Evolutionary conservation across 495 filamentous ascomycete species (phyloP).

Genomic region (Daldinia vernicosa): DNA sequence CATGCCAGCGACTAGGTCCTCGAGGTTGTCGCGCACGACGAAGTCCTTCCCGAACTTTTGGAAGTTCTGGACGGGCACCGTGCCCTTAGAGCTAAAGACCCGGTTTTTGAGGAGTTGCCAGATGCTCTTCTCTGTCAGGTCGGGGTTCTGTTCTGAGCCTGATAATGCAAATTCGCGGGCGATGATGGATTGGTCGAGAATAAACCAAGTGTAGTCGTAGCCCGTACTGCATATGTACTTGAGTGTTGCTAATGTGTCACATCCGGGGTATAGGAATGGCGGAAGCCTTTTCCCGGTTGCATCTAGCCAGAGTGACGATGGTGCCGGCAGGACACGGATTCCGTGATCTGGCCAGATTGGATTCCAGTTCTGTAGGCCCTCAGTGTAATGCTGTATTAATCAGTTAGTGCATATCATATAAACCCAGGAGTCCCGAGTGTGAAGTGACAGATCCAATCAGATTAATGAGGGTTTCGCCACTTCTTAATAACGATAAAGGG

Average conservation of each 20-base stretch:
- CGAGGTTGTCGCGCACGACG: conserved; percentile 56
- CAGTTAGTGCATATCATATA: background rate
- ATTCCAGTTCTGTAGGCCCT: conserved; percentile 62
- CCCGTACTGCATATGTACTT: conserved; percentile 62
- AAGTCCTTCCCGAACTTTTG: conserved; percentile 61
- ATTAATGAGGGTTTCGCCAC: too few relatives aligned
- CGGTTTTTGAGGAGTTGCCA: conserved; percentile 56
- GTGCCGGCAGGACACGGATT: conserved; percentile 60
- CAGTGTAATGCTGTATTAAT: conserved; percentile 56
- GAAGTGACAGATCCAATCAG: too few relatives aligned
- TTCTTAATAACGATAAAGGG: background rate
- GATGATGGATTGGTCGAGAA: conserved; percentile 60
- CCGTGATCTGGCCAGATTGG: conserved; percentile 63
- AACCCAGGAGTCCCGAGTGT: too few relatives aligned
- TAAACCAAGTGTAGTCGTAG: conserved; percentile 65
- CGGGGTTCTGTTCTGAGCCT: conserved; percentile 63
- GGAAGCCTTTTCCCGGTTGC: conserved; percentile 61
- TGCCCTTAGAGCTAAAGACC: conserved; percentile 57
- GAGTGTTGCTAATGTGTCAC: conserved; percentile 61
- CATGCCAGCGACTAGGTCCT: conserved; percentile 58
- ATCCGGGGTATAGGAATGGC: conserved; percentile 58
- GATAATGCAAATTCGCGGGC: conserved; percentile 63
- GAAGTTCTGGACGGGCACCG: conserved; percentile 59
- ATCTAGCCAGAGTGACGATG: conserved; percentile 63
- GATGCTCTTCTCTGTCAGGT: conserved; percentile 60